Evolutionary conservation across 352 stramenopile genomes (phyloP), one percentile per base, ranked within the genome.

Genomic region (Globisporangium abappressorium): DNA sequence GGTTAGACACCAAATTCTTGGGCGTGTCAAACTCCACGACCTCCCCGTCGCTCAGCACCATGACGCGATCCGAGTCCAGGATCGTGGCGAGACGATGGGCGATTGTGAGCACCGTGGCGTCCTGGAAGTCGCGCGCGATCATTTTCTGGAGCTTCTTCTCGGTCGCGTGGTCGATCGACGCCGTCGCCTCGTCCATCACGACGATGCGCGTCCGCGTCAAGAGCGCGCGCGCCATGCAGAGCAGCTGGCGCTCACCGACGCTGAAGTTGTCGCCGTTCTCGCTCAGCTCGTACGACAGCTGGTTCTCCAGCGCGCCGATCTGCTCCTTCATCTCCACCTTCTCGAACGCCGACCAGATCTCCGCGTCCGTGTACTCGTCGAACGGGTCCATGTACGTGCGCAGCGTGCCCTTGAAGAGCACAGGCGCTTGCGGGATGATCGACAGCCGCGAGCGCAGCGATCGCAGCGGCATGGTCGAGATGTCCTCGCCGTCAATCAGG

Each of bases 101-200:
- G 71, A 99, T 98, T 6, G 94, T 98, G 4, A 99, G 71, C 34
- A 97, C 81, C n/a, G 95, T 98, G n/a, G 85, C 82, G 36, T 90
- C 75, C 14, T 67, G 62, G 80, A 98, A 98, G 41, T 98, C 91
- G 51, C 89, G 71, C 36, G 89, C 74, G 67, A 98, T 95, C 57
- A 90, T 91, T 18, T 43, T 2, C 5, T 43, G 36, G 1, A 43
- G 36, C 14, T 43, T 43, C 4, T 66, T 47, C 73, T 97, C 82
- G 3, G 79, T 97, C 26, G 76, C 83, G 66, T 91, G 83, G 68
- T 98, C 91, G 24, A 97, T 74, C 0, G 75, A 66, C 1, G 77
- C 73, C 15, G 80, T 92, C 1, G 85, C 84, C 61, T 93, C 85
- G 70, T 93, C 85, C 70, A 93, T 72, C 1, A 97, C 79, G 2